Conservation (phyloP, 208 protist species). For the Acanthamoeba healyi region DNA sequence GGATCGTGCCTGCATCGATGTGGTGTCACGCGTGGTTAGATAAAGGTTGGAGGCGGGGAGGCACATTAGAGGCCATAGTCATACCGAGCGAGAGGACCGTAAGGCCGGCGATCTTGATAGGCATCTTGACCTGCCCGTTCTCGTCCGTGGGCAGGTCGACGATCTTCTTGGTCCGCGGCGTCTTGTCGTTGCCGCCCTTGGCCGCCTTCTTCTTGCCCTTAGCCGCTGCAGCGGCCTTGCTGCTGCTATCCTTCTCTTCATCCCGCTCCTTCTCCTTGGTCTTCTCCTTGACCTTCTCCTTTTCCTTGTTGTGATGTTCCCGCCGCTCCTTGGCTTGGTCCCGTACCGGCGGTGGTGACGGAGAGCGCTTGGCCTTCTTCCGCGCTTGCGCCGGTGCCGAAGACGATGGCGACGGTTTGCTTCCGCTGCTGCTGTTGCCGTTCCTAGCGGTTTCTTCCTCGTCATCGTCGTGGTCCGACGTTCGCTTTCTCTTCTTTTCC, state of each 20-base stretch:
- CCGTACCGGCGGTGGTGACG: neutral
- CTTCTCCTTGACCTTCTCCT: neutral
- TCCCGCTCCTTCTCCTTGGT: neutral
- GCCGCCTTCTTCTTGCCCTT: conserved; percentile 13
- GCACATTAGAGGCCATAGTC: neutral
- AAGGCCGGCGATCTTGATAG: conserved; percentile 72
- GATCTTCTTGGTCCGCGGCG: conserved; percentile 63
- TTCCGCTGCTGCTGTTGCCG: too few relatives aligned
- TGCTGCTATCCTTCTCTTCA: neutral
- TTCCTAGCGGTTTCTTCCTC: neutral
- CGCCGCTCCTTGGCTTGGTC: neutral
- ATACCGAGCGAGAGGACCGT: conserved; percentile 40
- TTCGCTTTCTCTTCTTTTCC: neutral
- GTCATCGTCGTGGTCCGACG: neutral
- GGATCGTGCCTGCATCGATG: neutral
- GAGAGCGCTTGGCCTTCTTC: conserved; percentile 8
- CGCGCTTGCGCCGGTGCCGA: neutral
- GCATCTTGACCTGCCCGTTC: conserved; percentile 26
- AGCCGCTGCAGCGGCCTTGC: neutral
- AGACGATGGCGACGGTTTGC: neutral
- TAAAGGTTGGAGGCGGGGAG: neutral
- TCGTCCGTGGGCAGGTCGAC: conserved; percentile 70
- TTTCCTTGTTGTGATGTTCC: neutral
- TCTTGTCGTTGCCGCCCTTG: conserved; percentile 49
- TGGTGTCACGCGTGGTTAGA: neutral